phyloP scores from a whole-genome alignment of 73 alveolate species.

The Vitrella brassicaformis region DNA sequence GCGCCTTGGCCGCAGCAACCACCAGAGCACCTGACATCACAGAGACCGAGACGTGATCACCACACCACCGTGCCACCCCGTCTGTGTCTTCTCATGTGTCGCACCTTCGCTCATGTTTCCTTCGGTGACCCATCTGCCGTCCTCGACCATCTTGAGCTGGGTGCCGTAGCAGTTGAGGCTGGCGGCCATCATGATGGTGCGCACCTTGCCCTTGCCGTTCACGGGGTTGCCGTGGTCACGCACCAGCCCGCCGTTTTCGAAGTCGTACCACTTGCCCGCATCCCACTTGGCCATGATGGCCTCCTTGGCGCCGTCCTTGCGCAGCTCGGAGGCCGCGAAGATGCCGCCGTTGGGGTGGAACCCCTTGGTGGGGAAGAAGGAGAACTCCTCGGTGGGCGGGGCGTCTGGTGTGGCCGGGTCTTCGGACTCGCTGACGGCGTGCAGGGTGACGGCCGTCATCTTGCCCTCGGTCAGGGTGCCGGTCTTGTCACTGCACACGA shows the following conservation, averaged over 20 bases:
- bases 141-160: neutral
- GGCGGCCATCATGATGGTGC: neutral
- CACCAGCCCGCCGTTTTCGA: neutral
- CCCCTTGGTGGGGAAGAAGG: conserved; percentile 29
- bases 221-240: neutral
- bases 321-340: conserved; percentile 1
- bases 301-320: neutral
- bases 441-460: conserved; percentile 13
- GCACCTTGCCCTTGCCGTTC: neutral
- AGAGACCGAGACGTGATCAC: too few relatives aligned
- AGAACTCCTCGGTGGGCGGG: neutral
- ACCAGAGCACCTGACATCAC: too few relatives aligned
- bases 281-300: conserved; percentile 2
- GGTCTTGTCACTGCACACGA: conserved; percentile 86
- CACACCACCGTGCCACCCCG: too few relatives aligned
- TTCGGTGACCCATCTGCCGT: neutral
- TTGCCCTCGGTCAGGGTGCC: conserved; percentile 69
- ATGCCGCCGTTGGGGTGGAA: conserved; percentile 23
- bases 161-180: neutral
- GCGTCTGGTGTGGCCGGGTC: neutral
- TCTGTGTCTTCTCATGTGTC: too few relatives aligned
- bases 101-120: neutral
- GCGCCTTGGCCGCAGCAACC: conserved; percentile 30
- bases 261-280: neutral
- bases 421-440: neutral